Base-by-base conservation (phyloP, 164 flowering plant genomes). In the Kingdonia uniflora region DNA sequence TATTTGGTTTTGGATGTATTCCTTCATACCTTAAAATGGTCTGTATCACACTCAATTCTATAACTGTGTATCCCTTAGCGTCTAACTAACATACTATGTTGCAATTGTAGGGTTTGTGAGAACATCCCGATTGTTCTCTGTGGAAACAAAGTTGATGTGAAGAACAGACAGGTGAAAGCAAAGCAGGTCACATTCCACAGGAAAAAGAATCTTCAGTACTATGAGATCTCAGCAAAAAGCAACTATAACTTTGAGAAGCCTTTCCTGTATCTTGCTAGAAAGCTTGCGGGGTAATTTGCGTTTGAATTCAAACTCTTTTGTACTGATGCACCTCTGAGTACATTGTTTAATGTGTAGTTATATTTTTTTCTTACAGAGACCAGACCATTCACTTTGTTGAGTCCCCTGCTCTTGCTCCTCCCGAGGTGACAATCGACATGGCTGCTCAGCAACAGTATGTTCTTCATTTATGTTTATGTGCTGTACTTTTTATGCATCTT, bases 121-220 rank as follows among this genome's bases (percentile, higher is more conserved):
- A 79, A 81, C 54, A 75, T 81, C 43, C 87, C 84, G 13, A 78
- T 81, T 64, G 84, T 76, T 62, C 78, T 78, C 1, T 81, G 87
- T 50, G 87, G 87, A 39, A 81, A 81, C 75, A 81, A 81, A 72
- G 84, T 81, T 51, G 87, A 81, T 62, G 80, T 76, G 54, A 80
- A 78, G 74, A 75, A 74, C 70, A 76, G 82, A 65, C 79, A 80
- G 57, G 83, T 80, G 11, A 78, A 80, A 67, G 83, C 86, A 12
- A 78, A 80, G 70, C 81, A 78, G 53, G 81, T 81, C 16, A 81
- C 84, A 0, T 80, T 78, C 64, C 82, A 80, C 73, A 71, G 86
- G 69, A 80, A 77, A 70, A 80, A 80, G 61, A 80, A 80, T 54
- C 75, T 77, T 42, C 85, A 77, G 59, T 80, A 80, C 68, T 80